Evolutionary conservation across 148 eudicot genomes (phyloP).

Genomic region (Spergularia marina): DNA sequence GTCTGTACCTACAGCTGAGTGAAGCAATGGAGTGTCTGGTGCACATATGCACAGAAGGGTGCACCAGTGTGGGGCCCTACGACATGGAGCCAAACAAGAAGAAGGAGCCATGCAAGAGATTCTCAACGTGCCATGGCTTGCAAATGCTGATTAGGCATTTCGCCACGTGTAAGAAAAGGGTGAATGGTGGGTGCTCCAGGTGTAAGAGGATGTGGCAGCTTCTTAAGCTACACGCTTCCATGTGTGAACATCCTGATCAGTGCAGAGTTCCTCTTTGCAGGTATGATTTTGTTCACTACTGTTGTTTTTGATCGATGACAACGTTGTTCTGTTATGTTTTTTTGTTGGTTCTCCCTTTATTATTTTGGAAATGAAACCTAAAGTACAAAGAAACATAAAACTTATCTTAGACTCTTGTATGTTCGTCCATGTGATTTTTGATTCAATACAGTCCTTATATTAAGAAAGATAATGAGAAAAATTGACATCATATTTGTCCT

Average conservation of each 20-base stretch:
- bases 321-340: background rate
- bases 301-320: background rate
- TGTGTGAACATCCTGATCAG: conserved; percentile 63
- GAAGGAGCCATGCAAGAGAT: conserved; percentile 64
- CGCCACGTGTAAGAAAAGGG: conserved; percentile 69
- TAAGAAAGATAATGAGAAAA: background rate
- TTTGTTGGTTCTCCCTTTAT: too few relatives aligned
- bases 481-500: background rate
- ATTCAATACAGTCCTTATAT: too few relatives aligned
- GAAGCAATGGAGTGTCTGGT: conserved; percentile 92
- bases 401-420: background rate
- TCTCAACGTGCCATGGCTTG: conserved; percentile 69
- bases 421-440: background rate
- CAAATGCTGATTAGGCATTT: conserved; percentile 72
- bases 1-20: conserved; percentile 59
- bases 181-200: conserved; percentile 63
- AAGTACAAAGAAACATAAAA: too few relatives aligned
- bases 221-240: conserved; percentile 67
- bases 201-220: conserved; percentile 93
- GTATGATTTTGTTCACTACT: conserved; percentile 27
- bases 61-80: conserved; percentile 74
- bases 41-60: conserved; percentile 89
- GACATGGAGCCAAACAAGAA: conserved; percentile 56
- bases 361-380: background rate
- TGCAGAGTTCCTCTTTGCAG: conserved; percentile 95